Conservation (phyloP, 805 yeast genomes). For the Kockiozyma suomiensis region DNA sequence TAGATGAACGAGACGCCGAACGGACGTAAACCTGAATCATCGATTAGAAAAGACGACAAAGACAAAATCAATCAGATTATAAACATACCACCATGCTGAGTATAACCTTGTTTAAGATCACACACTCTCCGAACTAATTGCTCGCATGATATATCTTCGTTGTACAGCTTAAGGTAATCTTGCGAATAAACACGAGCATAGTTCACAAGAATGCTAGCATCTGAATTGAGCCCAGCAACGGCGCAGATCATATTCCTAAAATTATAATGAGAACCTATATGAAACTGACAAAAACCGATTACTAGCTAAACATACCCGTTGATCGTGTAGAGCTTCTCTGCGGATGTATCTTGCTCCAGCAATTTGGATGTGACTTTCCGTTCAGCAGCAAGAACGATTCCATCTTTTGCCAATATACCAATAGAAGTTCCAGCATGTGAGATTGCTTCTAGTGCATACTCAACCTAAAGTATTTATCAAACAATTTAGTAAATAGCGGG, state of each 20-base stretch:
- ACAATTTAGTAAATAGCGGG: too few species aligned
- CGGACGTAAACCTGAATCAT: conserved; percentile 70
- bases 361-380: conserved; percentile 90
- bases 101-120: conserved; percentile 95
- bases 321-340: conserved; percentile 87
- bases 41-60: neutral
- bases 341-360: conserved; percentile 88
- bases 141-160: conserved; percentile 93
- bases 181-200: conserved; percentile 87
- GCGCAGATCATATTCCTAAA: conserved; percentile 72
- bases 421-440: conserved; percentile 82
- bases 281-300: conserved; percentile 11
- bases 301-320: conserved; percentile 57
- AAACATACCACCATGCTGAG: conserved; percentile 83
- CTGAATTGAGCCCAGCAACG: conserved; percentile 98
- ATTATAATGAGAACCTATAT: neutral
- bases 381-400: conserved; percentile 96
- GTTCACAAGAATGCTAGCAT: conserved; percentile 87
- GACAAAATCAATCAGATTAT: neutral
- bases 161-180: conserved; percentile 78
- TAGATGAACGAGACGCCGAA: conserved; percentile 95
- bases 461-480: conserved; percentile 54
- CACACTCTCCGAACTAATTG: conserved; percentile 83
- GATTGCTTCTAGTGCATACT: conserved; percentile 91
- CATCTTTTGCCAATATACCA: conserved; percentile 75